Conservation (phyloP, 2,329 filamentous ascomycete species). For the Lasiodiplodia citricola region DNA sequence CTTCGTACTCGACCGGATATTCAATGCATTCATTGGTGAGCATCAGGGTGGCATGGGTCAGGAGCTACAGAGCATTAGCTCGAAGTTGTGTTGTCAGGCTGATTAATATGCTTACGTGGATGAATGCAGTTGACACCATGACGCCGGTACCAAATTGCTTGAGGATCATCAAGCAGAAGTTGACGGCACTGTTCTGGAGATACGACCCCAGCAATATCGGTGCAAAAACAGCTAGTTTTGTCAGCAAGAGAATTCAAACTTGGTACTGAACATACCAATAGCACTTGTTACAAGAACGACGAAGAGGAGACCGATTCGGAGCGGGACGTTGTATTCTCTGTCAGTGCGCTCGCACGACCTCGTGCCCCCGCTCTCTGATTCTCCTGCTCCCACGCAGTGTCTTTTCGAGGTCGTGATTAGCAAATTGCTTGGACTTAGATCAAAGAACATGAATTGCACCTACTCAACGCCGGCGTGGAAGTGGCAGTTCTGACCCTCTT, state of each 20-base stretch:
- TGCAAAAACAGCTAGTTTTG: constrained; percentile 57
- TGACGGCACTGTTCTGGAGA: constrained; percentile 56
- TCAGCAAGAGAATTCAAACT: not conserved
- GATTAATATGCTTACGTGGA: constrained; percentile 57
- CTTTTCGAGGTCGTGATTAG: constrained; percentile 35
- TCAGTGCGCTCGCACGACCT: constrained; percentile 53
- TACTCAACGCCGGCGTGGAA: constrained; percentile 78
- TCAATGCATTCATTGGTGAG: constrained; percentile 73
- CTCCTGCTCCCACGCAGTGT: constrained; percentile 62
- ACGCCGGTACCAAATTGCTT: constrained; percentile 77
- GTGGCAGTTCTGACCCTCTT: constrained; percentile 61
- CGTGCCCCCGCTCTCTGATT: constrained; percentile 30
- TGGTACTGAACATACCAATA: constrained; percentile 53
- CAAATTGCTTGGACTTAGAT: not conserved
- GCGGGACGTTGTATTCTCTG: constrained; percentile 68
- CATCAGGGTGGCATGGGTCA: constrained; percentile 75
- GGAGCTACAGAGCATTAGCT: constrained; percentile 57
- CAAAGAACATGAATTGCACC: constrained; percentile 37
- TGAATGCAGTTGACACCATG: constrained; percentile 73
- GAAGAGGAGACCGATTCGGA: constrained; percentile 75
- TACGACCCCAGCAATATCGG: constrained; percentile 69
- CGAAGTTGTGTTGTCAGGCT: not conserved
- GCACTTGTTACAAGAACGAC: constrained; percentile 71
- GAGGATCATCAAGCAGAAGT: constrained; percentile 64
- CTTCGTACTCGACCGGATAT: constrained; percentile 66